Percentiles rank a stretch among this genome's conserved stretches.
phyloP scores from a whole-genome alignment of 768 basidiomycete genomes.

The Pleurotus sapidus region DNA sequence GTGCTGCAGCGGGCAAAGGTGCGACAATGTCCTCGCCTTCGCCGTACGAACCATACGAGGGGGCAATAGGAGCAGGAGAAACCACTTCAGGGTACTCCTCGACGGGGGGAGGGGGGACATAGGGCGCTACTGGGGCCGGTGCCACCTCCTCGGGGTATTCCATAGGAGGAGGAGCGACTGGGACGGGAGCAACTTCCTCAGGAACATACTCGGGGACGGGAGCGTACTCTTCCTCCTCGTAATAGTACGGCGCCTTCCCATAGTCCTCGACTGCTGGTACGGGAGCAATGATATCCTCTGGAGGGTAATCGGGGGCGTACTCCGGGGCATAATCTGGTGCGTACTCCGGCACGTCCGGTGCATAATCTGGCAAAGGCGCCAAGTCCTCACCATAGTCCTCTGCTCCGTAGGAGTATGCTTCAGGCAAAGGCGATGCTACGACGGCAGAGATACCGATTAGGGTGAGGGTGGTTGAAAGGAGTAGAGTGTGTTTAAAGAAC shows the following conservation, averaged over 20 bases:
- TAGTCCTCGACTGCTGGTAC: not conserved
- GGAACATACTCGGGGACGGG: not conserved
- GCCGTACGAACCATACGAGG: not conserved
- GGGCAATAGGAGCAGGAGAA: not conserved
- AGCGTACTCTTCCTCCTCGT: not conserved
- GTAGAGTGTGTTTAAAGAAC: constrained; percentile 1
- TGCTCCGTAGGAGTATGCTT: not conserved
- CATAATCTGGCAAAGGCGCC: too few species aligned
- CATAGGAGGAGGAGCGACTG: not conserved
- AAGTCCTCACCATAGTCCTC: not conserved
- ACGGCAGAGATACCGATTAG: not conserved
- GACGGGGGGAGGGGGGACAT: too few species aligned
- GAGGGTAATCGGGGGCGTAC: not conserved
- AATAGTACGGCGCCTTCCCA: not conserved
- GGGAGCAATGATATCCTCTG: not conserved
- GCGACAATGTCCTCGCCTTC: not conserved
- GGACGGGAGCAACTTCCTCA: not conserved
- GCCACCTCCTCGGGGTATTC: not conserved
- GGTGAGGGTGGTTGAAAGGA: not conserved
- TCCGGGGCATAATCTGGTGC: not conserved
- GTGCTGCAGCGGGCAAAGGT: not conserved
- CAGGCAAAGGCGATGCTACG: not conserved
- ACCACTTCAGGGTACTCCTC: not conserved
- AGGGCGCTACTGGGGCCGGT: too few species aligned
- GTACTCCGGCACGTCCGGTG: too few species aligned